Conservation (phyloP, 257 asterid genomes). For the Avicennia marina region DNA sequence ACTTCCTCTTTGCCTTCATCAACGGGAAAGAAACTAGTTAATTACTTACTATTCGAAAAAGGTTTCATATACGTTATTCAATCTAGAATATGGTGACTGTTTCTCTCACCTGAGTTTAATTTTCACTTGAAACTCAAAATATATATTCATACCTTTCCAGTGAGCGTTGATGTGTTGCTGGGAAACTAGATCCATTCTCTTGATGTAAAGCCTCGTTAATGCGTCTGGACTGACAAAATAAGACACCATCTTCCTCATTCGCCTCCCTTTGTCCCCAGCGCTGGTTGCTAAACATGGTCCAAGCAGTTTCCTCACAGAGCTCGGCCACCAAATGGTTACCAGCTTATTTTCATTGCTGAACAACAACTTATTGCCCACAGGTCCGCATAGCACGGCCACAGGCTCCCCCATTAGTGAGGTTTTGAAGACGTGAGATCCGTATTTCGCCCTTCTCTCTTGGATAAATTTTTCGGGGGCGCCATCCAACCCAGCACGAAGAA, state of each 20-base stretch:
- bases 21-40: neutral
- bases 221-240: constrained; percentile 61
- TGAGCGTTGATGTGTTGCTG: constrained; percentile 47
- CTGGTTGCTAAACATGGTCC: constrained; percentile 44
- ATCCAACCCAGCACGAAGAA: constrained; percentile 36
- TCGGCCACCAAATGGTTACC: constrained; percentile 70
- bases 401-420: constrained; percentile 46
- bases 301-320: constrained; percentile 40
- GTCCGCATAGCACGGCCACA: constrained; percentile 38
- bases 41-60: too few relatives aligned
- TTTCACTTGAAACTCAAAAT: too few relatives aligned
- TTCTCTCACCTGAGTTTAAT: too few relatives aligned
- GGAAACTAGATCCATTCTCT: constrained; percentile 44
- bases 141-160: constrained; percentile 57
- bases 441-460: constrained; percentile 29
- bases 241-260: constrained; percentile 52
- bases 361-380: constrained; percentile 53
- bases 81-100: too few relatives aligned
- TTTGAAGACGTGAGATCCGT: constrained; percentile 36
- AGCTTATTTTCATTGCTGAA: constrained; percentile 63
- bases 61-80: too few relatives aligned
- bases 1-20: constrained; percentile 50
- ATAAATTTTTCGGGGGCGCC: constrained; percentile 43
- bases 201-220: constrained; percentile 44
- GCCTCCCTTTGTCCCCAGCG: constrained; percentile 53